Evolutionary conservation across 2,329 filamentous ascomycete genomes (phyloP).

Genomic region (Aspergillus sp.): DNA sequence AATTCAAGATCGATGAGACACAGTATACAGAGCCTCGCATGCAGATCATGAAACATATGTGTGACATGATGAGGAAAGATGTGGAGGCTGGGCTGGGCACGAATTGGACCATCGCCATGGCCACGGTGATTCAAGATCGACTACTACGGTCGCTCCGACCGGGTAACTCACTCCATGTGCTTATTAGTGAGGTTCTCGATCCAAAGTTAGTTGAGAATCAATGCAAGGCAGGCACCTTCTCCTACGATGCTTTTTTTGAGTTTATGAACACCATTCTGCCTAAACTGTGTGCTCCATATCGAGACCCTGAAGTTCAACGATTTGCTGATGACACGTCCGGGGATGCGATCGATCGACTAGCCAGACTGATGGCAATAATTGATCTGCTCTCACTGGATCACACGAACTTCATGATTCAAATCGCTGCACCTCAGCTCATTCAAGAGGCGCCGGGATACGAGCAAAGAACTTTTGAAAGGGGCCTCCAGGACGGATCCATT

Average conservation of each 20-base stretch:
- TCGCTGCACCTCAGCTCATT: constrained; percentile 56
- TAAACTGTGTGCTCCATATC: constrained; percentile 61
- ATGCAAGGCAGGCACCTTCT: constrained; percentile 57
- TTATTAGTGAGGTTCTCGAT: constrained; percentile 59
- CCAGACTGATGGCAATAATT: constrained; percentile 58
- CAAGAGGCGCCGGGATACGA: constrained; percentile 60
- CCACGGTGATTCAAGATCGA: constrained; percentile 60
- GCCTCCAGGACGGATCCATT: constrained; percentile 48
- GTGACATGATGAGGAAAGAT: constrained; percentile 54
- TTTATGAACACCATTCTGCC: constrained; percentile 61
- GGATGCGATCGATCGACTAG: constrained; percentile 60
- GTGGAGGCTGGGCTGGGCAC: constrained; percentile 53
- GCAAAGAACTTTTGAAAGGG: constrained; percentile 52
- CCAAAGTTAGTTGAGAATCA: constrained; percentile 54
- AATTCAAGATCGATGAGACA: constrained; percentile 54
- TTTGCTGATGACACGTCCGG: constrained; percentile 48
- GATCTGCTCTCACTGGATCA: constrained; percentile 61
- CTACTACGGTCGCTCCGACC: constrained; percentile 55
- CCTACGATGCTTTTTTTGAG: constrained; percentile 59
- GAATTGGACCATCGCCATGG: constrained; percentile 61
- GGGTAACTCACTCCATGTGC: constrained; percentile 56
- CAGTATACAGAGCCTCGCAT: constrained; percentile 48
- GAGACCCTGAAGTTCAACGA: constrained; percentile 55
- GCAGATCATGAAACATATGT: constrained; percentile 55
- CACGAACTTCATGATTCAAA: constrained; percentile 61